These are phyloP conservation scores for Lasiodiplodia citricola DNA, from an alignment of 2,329 filamentous ascomycete species.

Conservation along the genomic window DNA sequence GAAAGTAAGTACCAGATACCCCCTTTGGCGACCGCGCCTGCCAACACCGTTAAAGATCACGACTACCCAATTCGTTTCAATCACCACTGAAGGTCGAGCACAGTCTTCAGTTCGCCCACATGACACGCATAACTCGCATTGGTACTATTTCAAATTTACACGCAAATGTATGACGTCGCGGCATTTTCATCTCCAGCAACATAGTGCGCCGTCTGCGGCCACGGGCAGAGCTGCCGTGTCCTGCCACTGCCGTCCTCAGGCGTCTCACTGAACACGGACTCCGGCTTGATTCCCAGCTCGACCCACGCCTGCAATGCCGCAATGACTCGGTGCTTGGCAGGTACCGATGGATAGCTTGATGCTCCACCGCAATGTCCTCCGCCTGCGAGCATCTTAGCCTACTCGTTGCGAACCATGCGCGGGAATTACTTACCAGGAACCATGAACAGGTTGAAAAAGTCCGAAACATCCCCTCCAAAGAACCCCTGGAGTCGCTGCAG, in stretches of 20 bases:
- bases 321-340: conserved; percentile 13
- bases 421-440: conserved; percentile 16
- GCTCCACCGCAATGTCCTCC: conserved; percentile 23
- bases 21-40: not conserved
- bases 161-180: conserved; percentile 6
- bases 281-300: conserved; percentile 17
- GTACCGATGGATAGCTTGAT: conserved; percentile 11
- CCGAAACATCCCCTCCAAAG: conserved; percentile 12
- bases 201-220: conserved; percentile 18
- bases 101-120: not conserved
- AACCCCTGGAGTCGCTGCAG: not conserved
- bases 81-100: not conserved
- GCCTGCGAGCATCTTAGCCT: not conserved
- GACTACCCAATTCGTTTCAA: not conserved
- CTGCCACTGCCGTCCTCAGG: conserved; percentile 15
- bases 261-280: conserved; percentile 9
- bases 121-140: no score
- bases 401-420: no score
- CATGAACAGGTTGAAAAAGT: conserved; percentile 26
- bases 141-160: not conserved
- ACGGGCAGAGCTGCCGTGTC: conserved; percentile 21
- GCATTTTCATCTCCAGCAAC: not conserved
- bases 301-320: conserved; percentile 23
- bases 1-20: not conserved
- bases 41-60: not conserved